Evolutionary conservation across 1,284 basidiomycete genomes (phyloP).

Genomic region (Leccinum subrobustum): DNA sequence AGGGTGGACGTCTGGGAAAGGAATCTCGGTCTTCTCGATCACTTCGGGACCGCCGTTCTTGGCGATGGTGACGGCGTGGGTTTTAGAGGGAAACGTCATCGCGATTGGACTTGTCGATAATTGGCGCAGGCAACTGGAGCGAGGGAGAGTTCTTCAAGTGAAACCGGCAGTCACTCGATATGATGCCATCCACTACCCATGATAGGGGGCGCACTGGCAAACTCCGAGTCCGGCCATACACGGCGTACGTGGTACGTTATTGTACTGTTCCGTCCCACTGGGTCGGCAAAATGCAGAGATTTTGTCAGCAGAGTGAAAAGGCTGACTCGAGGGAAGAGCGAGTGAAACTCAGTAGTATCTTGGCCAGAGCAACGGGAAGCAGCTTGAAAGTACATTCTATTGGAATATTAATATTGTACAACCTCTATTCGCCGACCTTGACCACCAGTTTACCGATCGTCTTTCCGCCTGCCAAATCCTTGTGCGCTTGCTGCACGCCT

Average conservation of each 20-base stretch:
- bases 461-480: constrained; percentile 75
- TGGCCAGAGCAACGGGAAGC: not conserved
- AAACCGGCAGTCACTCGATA: not conserved
- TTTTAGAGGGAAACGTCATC: constrained; percentile 47
- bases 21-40: constrained; percentile 61
- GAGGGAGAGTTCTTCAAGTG: not conserved
- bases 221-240: not conserved
- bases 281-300: not conserved
- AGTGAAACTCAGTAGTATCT: not conserved
- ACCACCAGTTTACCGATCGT: constrained; percentile 84
- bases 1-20: constrained; percentile 61
- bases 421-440: constrained; percentile 42
- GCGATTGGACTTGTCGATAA: constrained; percentile 22
- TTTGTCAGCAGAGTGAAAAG: not conserved
- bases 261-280: not conserved
- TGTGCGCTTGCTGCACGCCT: constrained; percentile 77
- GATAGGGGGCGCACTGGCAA: not conserved
- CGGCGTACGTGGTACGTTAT: not conserved
- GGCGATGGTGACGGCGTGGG: constrained; percentile 60
- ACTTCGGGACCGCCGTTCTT: constrained; percentile 78
- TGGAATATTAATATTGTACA: not conserved
- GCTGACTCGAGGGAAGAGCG: not conserved
- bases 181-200: not conserved
- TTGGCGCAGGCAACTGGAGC: not conserved
- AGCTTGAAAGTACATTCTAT: not conserved